Evolutionary conservation across 495 filamentous ascomycete species (phyloP), one percentile per base, ranked within the genome.

Genomic region (Coniosporium apollinis): DNA sequence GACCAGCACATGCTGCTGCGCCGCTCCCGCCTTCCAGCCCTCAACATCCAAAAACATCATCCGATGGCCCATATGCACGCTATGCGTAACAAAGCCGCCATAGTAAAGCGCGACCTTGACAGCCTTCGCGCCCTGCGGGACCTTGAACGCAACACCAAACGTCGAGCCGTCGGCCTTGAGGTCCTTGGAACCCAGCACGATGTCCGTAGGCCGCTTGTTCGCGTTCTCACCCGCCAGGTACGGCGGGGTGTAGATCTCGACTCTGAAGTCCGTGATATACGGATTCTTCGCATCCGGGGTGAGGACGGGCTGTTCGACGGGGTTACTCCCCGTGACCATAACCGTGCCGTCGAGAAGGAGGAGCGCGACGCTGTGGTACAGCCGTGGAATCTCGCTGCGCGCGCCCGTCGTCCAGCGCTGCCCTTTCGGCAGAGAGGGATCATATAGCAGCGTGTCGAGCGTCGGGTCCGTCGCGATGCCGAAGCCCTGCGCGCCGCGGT

Each of bases 31-130:
- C 14, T 22, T 32, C 46, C 58, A 74, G n/a, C 62, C 64, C n/a
- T 47, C 52, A 16, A 47, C 54, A 35, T 74, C 69, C n/a, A 76
- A 52, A 39, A 63, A 58, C 18, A 66, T 35, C 61, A 73, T 68
- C 3, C 72, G 67, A 31, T 74, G 70, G 22, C 67, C 69, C 72
- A 76, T 75, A 45, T 76, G 72, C 21, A 76, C 44, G 18, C 56
- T 62, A 45, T 76, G 71, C 21, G 72, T 76, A 25, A 74, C 64
- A 38, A 69, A 76, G 5, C 70, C 72, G 26, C 69, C 68, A 47
- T 74, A 61, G 49, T 74, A 72, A 11, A 75, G 52, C 5, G 58
- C 49, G 11, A 76, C 60, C 47, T 65, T 62, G 24, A 60, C 51
- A 2, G 13, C 46, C 29, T 58, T 52, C 8, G 62, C 50, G 22